Evolutionary conservation across 345 rosid genomes (phyloP), one percentile per base, ranked within the genome.

Genomic region (Citrus medica): DNA sequence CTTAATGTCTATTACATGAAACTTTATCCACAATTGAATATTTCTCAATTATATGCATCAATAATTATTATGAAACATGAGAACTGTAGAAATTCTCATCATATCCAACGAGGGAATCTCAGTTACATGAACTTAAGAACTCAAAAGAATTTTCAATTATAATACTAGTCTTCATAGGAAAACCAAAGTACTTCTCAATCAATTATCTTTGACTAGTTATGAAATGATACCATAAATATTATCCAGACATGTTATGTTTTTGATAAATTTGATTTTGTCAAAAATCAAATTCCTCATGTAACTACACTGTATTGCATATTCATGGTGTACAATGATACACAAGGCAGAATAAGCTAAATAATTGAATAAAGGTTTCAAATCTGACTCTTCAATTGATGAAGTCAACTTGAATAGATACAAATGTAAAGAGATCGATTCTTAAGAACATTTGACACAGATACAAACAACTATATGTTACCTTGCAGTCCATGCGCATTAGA

Each of bases 401-500:
- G 27, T 27, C 53, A 22, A 46, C 21, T 65, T 7, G 27, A 28
- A 53, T n/a, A 28, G 19, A 19, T 46, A 38, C 53, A 59, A 48
- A 42, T 9, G 7, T 38, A 25, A 32, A 35, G 38, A 63, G 33
- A 13, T 13, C 48, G 66, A 62, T 42, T 27, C n/a, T 37, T 21
- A 21, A 42, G 66, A 67, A 71, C 9, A 65, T 24, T 60, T 35
- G 13, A 71, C 21, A 27, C 25, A 65, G 25, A 22, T 64, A 76
- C 25, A 73, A 65, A 78, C 17, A 64, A 53, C 48, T 37, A 73
- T 38, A 55, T 21, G 14, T 82, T 91, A 96, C 97, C 95, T 91
- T 94, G 91, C 99, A 94, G 84, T 96, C 84, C 95, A 96, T 92
- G 87, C 76, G 86, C 63, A 92, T 91, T 79, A 96, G 90, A 84